Base-by-base conservation (phyloP, 2,329 filamentous ascomycete genomes). In the Talaromyces sp. region DNA sequence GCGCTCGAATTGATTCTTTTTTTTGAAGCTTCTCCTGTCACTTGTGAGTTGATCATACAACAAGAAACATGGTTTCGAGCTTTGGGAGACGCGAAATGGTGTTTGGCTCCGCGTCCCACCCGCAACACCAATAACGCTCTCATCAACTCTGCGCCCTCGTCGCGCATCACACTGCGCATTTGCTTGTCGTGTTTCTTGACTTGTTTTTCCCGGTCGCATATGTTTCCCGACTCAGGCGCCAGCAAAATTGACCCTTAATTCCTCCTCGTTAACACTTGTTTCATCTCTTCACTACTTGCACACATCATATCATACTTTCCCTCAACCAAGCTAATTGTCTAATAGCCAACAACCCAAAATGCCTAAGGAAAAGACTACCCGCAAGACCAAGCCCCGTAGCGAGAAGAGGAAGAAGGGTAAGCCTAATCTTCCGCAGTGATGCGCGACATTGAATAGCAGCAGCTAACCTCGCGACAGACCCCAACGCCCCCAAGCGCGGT, bases 401-500 rank as follows among this genome's bases (percentile, higher is more conserved):
- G 79, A 79, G 68, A 88, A 88, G 82, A 88, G 87, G 83, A 90
- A 90, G 87, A 90, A 90, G 85, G 88, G 88, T 89, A 66, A 63
- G 62, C 67, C 33, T 33, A 76, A 31, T 16, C 62, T 52, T 7
- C 27, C 13, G 11, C 7, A 63, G 13, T 16, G 24, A 45, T 6
- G 27, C 24, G 22, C 48, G 43, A 63, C 7, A 16, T 9, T 74
- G 48, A 31, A 52, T 11, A 19, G 11, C 16, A 19, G 11, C 16
- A 33, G 48, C 27, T 52, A 33, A 52, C 48, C 48, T 52, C 48
- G 48, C 27, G 14, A 52, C 48, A 96, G 93, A 97, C 82, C 93
- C 93, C 82, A 97, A 97, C 83, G 94, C 93, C 67, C 95, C 95
- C 80, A 99, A 98, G 93, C 93, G 95, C 82, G 95, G 94, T 85